These are phyloP conservation scores for Citrus glauca DNA, from an alignment of 345 rosid species.

Conservation along the genomic window DNA sequence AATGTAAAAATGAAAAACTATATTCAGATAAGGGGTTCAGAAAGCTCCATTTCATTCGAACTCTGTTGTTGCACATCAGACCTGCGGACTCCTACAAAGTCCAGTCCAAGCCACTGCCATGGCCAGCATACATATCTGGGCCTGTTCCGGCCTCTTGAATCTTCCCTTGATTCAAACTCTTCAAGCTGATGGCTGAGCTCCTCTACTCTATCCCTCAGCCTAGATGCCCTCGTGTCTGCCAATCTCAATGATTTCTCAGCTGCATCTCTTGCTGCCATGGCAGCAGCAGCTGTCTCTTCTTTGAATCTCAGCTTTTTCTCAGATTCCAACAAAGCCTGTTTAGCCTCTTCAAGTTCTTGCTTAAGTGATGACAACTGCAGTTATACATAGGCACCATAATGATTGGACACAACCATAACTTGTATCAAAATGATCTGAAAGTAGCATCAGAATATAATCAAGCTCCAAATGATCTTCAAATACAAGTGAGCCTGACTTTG, in stretches of 20 bases:
- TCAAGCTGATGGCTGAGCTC: constrained; percentile 81
- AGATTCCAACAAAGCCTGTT: constrained; percentile 60
- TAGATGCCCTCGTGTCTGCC: constrained; percentile 83
- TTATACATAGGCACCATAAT: constrained; percentile 13
- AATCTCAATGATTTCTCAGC: constrained; percentile 89
- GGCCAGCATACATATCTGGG: constrained; percentile 95
- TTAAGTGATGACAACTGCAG: constrained; percentile 60
- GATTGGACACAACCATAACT: constrained; percentile 3
- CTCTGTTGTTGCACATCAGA: constrained; percentile 43
- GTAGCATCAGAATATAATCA: neutral
- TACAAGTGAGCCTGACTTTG: neutral
- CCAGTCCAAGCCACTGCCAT: constrained; percentile 97
- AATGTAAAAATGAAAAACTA: constrained; percentile 1
- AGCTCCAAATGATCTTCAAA: neutral
- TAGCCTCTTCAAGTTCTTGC: constrained; percentile 89
- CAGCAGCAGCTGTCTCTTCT: constrained; percentile 94
- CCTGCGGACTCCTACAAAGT: constrained; percentile 64
- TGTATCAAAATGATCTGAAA: neutral
- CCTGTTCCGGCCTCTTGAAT: constrained; percentile 39
- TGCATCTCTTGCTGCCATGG: constrained; percentile 99
- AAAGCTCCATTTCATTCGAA: constrained; percentile 96
- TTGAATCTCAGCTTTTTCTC: constrained; percentile 91
- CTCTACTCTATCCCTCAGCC: constrained; percentile 90
- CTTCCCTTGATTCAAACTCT: constrained; percentile 71
- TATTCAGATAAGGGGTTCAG: constrained; percentile 81